These are phyloP conservation scores for Pseudozyma thailandica DNA, from an alignment of 1,284 basidiomycete genomes.

Conservation along the genomic window DNA sequence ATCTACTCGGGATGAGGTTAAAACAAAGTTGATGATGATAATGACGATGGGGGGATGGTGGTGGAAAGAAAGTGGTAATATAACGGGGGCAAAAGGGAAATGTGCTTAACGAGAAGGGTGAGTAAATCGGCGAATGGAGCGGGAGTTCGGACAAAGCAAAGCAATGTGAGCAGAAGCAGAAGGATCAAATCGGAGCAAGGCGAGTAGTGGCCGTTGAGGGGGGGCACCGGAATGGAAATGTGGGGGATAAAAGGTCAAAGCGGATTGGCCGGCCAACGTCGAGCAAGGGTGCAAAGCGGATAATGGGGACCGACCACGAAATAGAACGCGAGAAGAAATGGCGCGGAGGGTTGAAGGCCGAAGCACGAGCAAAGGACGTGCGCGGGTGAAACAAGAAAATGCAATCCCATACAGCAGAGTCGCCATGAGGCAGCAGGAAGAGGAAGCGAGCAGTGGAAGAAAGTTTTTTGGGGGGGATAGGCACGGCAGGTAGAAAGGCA, in stretches of 20 bases:
- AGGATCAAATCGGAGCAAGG: slow-evolving; percentile 14
- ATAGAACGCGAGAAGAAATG: not conserved
- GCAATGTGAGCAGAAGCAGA: not conserved
- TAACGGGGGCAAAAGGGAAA: not conserved
- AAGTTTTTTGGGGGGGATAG: not conserved
- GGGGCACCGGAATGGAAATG: not conserved
- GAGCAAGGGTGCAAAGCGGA: not conserved
- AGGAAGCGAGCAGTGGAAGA: no score
- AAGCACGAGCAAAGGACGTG: no score
- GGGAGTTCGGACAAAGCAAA: slow-evolving; percentile 11
- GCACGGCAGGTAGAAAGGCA: no score
- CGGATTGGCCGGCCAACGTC: slow-evolving; percentile 20
- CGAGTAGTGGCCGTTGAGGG: not conserved
- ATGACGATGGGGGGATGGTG: not conserved
- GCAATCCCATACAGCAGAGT: not conserved
- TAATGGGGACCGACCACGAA: slow-evolving; percentile 3
- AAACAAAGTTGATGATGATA: not conserved
- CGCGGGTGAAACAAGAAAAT: no score
- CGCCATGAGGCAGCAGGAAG: slow-evolving; percentile 1
- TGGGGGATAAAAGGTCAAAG: slow-evolving; percentile 22
- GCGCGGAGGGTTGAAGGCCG: slow-evolving; percentile 7
- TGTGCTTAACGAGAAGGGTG: not conserved
- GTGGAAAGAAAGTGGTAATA: not conserved
- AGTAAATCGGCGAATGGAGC: slow-evolving; percentile 6
- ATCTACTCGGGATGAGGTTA: slow-evolving; percentile 33